Conservation (phyloP, 1,284 basidiomycete genomes). For the Kalmanozyma brasiliensis region DNA sequence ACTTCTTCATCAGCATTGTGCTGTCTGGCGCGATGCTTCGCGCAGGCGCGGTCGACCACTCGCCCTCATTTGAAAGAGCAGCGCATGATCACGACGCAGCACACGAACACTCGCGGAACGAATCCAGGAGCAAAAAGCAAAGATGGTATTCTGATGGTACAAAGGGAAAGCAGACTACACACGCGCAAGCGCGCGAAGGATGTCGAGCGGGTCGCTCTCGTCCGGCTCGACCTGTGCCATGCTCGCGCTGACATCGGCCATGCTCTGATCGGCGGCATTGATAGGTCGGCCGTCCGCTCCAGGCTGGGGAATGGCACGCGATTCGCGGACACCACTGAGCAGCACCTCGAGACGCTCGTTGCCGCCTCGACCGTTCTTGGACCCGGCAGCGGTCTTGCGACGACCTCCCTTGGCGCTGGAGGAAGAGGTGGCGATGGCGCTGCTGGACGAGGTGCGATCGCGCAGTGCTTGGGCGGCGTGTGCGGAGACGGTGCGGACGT, state of each 20-base stretch:
- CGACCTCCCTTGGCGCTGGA: slow-evolving; percentile 28
- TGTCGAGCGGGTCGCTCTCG: slow-evolving; percentile 51
- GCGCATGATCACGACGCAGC: background rate
- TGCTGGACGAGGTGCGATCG: slow-evolving; percentile 39
- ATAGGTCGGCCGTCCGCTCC: slow-evolving; percentile 2
- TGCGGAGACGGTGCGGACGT: slow-evolving; percentile 48
- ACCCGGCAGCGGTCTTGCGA: slow-evolving; percentile 19
- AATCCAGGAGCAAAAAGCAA: too few relatives aligned
- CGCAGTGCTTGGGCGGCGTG: slow-evolving; percentile 50
- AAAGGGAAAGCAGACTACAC: slow-evolving; percentile 12
- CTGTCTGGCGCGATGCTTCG: too few relatives aligned
- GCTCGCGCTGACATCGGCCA: slow-evolving; percentile 30
- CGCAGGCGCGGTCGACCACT: too few relatives aligned
- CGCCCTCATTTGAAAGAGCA: background rate
- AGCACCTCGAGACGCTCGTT: slow-evolving; percentile 45
- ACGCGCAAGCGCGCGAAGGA: slow-evolving; percentile 42
- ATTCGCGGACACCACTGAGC: slow-evolving; percentile 50
- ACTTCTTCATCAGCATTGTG: too few relatives aligned
- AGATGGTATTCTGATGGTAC: background rate
- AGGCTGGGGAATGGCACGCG: slow-evolving; percentile 22
- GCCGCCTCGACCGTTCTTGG: slow-evolving; percentile 17
- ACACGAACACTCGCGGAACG: background rate
- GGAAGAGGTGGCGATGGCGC: slow-evolving; percentile 30
- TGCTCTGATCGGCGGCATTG: slow-evolving; percentile 21
- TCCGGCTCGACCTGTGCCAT: slow-evolving; percentile 37